These are phyloP conservation scores for Yamadazyma scolyti DNA, from an alignment of 805 yeast species.

Conservation along the genomic window DNA sequence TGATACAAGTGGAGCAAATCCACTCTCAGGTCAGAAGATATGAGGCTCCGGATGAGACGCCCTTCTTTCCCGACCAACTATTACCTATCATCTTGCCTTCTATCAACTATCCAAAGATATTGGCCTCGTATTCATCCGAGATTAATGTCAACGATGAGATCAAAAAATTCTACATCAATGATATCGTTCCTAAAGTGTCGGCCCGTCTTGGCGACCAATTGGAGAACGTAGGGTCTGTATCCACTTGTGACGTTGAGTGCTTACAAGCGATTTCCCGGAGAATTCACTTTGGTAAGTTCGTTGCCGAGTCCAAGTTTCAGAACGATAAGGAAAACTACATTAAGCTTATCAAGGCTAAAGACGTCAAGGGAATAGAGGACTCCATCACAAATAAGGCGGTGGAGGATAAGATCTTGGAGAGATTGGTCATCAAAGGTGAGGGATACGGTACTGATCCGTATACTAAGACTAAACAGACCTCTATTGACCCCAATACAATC, in stretches of 20 bases:
- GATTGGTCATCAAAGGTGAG: constrained; percentile 77
- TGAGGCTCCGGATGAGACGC: constrained; percentile 91
- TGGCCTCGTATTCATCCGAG: constrained; percentile 72
- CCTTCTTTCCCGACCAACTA: constrained; percentile 74
- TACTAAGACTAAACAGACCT: constrained; percentile 64
- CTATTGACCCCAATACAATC: constrained; percentile 77
- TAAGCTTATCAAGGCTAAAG: constrained; percentile 59
- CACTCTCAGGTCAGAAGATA: constrained; percentile 78
- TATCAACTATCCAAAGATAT: constrained; percentile 69
- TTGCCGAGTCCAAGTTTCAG: constrained; percentile 90
- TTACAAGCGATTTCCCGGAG: constrained; percentile 87
- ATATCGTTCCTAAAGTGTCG: constrained; percentile 74
- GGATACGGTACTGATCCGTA: constrained; percentile 88
- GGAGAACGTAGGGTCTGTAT: constrained; percentile 86
- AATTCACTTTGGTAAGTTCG: constrained; percentile 96
- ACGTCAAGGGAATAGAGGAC: constrained; percentile 67
- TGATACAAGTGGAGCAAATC: constrained; percentile 64
- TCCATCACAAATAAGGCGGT: constrained; percentile 87
- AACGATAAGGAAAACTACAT: constrained; percentile 62
- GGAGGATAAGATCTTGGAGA: constrained; percentile 74
- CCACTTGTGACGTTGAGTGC: constrained; percentile 79
- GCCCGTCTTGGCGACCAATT: constrained; percentile 66
- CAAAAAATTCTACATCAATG: constrained; percentile 59
- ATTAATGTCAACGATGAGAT: constrained; percentile 74
- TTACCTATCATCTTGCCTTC: constrained; percentile 77